Base-by-base conservation (phyloP, 2,329 filamentous ascomycete genomes). In the Calonectria ilicicola region DNA sequence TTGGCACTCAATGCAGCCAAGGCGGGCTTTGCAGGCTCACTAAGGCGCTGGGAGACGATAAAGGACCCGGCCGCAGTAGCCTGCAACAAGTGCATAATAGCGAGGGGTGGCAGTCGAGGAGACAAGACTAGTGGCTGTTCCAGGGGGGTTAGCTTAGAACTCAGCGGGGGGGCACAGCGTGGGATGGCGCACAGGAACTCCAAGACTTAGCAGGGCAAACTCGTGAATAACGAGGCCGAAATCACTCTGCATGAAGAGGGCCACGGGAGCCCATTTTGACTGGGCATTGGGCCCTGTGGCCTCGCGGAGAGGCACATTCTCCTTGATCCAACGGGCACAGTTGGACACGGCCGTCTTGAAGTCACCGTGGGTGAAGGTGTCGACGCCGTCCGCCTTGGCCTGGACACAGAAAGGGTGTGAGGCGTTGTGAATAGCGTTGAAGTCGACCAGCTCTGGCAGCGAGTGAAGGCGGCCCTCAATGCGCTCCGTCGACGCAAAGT, bases 231-330 rank as follows among this genome's bases (percentile, higher is more conserved):
- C 74, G 12, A 82, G 70, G 5, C 76, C 77, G 49, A 81, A 73
- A 66, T 81, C 80, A 27, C 80, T 81, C 58, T 82, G 79, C 75
- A 82, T 75, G 27, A 77, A 76, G 7, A 82, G 72, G 4, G 81
- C 81, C 10, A 81, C 75, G 1, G 80, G 80, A 3, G 70, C 70
- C 66, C 60, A 68, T 26, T 65, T 70, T 4, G 65, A 69, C 21
- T 72, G 15, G 15, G 47, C 70, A 46, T 72, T 69, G n/a, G 49
- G 72, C 19, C 47, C 60, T 21, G 44, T 32, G 12, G 53, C 29
- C 27, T 44, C 46, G 3, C 56, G 65, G 7, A 67, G 65, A 3
- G 68, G 73, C 15, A 72, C 65, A 53, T 75, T 72, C 19, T 73
- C 35, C 40, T 70, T 53, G 15, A 78, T 71, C 75, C 79, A 78